A percentile compares a stretch with the other conserved stretches of the same genome.
phyloP scores from a whole-genome alignment of 805 yeast genomes.

The Cyberlindnera petersonii region DNA sequence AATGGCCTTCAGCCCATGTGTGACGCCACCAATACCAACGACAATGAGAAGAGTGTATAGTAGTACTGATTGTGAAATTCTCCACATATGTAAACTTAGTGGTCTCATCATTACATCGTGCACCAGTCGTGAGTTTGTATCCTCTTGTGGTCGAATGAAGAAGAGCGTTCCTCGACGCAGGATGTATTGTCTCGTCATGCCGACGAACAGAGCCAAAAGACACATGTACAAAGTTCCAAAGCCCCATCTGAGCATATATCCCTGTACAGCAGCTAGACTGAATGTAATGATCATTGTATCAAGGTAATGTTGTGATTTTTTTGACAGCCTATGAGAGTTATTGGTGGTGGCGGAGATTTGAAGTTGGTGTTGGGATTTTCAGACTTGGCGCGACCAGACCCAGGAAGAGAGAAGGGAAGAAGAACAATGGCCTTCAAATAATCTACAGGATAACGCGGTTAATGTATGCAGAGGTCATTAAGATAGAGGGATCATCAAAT shows the following conservation, averaged over 20 bases:
- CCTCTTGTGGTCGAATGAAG: conserved; percentile 92
- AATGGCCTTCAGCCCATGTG: conserved; percentile 17
- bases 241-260: conserved; percentile 42
- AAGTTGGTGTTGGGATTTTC: too few species aligned
- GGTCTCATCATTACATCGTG: conserved; percentile 86
- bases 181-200: conserved; percentile 69
- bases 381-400: too few species aligned
- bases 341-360: too few species aligned
- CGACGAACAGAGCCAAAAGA: conserved; percentile 77
- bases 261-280: background rate
- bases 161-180: conserved; percentile 86
- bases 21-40: conserved; percentile 61
- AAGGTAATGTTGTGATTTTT: background rate
- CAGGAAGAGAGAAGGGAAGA: too few species aligned
- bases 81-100: conserved; percentile 62
- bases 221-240: conserved; percentile 86
- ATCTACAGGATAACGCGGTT: too few species aligned
- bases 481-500: too few species aligned
- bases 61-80: conserved; percentile 67
- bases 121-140: conserved; percentile 80
- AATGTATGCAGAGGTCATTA: background rate
- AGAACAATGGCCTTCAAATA: too few species aligned
- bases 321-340: too few species aligned
- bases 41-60: conserved; percentile 72
- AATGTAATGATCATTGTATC: conserved; percentile 3